Percentiles rank a stretch among this genome's conserved stretches.
These are phyloP conservation scores for Acanthamoeba royreba DNA, from an alignment of 208 protist species.

Conservation along the genomic window DNA sequence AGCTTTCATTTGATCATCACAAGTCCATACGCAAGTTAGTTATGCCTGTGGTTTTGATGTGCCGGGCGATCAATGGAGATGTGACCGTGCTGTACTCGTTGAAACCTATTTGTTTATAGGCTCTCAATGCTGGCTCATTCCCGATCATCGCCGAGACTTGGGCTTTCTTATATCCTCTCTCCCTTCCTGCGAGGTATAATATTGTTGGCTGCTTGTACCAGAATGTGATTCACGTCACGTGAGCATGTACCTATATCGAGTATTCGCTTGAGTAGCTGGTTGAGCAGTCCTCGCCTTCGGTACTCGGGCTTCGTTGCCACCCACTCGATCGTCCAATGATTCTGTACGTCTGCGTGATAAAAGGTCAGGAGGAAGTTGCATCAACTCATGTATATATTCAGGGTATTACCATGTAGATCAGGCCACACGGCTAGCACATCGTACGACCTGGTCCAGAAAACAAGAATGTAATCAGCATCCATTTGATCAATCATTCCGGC, in stretches of 20 bases:
- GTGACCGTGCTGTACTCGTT: neutral
- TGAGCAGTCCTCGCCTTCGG: neutral
- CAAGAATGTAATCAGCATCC: neutral
- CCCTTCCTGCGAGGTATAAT: neutral
- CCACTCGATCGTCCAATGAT: neutral
- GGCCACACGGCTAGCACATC: neutral
- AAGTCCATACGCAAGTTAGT: neutral
- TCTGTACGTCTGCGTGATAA: neutral
- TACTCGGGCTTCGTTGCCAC: neutral
- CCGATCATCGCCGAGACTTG: neutral
- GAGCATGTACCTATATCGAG: neutral
- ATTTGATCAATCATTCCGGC: neutral
- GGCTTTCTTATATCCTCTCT: neutral
- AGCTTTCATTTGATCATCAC: neutral
- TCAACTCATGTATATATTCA: too few species aligned
- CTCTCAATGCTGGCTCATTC: neutral
- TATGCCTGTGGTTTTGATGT: neutral
- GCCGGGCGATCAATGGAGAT: neutral
- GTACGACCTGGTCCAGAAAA: neutral
- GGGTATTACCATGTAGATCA: neutral
- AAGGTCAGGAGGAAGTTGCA: neutral
- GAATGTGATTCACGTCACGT: neutral
- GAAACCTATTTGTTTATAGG: neutral
- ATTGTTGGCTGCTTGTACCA: neutral
- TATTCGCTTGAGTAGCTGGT: neutral